phyloP scores from a whole-genome alignment of 345 rosid genomes.

The Corchorus capsularis region DNA sequence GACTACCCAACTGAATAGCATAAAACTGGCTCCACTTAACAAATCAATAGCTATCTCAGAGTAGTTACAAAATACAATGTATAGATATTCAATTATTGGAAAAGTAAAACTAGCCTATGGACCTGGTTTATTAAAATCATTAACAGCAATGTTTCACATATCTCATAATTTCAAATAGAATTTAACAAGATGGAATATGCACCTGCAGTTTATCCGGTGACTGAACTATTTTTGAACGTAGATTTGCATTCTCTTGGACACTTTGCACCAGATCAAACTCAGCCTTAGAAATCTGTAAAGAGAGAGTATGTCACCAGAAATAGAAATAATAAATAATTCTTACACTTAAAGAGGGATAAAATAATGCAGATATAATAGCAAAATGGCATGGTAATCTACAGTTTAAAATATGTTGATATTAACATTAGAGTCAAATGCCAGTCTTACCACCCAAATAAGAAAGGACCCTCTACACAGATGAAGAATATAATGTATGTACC shows the following conservation, averaged over 20 bases:
- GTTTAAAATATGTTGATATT: background rate
- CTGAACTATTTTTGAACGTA: constrained; percentile 82
- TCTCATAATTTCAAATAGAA: background rate
- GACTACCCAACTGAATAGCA: background rate
- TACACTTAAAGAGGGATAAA: background rate
- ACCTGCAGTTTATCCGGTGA: constrained; percentile 98
- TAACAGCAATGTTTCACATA: background rate
- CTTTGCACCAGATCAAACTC: constrained; percentile 80
- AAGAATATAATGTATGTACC: background rate
- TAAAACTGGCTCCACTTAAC: background rate
- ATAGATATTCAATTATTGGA: too few relatives aligned
- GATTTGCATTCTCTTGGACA: constrained; percentile 79
- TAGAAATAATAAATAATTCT: background rate
- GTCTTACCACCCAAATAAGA: background rate
- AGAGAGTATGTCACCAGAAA: constrained; percentile 9
- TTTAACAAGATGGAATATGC: background rate
- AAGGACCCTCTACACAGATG: background rate
- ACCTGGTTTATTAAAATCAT: too few relatives aligned
- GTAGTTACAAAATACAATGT: too few relatives aligned
- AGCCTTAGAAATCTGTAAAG: constrained; percentile 69
- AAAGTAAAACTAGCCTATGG: too few relatives aligned
- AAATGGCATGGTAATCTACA: constrained; percentile 17
- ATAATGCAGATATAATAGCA: background rate
- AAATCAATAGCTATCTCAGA: background rate
- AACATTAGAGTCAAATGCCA: background rate